These are phyloP conservation scores for Coprinellus aureogranulatus DNA, from an alignment of 768 basidiomycete genomes.

Conservation along the genomic window DNA sequence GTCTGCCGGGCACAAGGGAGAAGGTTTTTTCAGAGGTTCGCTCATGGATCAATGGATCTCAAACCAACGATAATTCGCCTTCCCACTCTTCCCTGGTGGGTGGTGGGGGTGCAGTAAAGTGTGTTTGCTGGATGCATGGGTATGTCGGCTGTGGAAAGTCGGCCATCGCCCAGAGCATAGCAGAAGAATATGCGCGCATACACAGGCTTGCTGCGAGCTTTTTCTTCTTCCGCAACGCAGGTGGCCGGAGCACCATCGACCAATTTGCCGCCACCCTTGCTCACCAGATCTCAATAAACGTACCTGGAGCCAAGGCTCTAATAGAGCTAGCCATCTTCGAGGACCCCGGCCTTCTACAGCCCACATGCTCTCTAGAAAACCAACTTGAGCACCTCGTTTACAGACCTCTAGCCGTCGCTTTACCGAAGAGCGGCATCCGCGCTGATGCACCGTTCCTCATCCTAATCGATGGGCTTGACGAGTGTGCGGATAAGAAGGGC, in stretches of 20 bases:
- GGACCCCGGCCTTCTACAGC: neutral
- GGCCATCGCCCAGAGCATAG: conserved; percentile 14
- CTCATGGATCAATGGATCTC: neutral
- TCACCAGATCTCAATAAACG: conserved; percentile 8
- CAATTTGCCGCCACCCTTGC: conserved; percentile 12
- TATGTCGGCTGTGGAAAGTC: conserved; percentile 20
- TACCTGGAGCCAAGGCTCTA: neutral
- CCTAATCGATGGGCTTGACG: conserved; percentile 19
- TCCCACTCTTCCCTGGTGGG: too few species aligned
- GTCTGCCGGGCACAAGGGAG: neutral
- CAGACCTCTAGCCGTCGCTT: too few species aligned
- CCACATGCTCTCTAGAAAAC: too few species aligned
- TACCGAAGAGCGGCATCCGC: too few species aligned
- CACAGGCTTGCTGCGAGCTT: conserved; percentile 10
- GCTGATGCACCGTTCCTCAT: neutral
- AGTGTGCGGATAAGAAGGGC: conserved; percentile 11
- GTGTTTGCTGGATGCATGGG: conserved; percentile 17
- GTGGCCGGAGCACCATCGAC: neutral
- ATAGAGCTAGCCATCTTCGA: neutral
- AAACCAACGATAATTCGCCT: neutral
- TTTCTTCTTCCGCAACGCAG: too few species aligned
- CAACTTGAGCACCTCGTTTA: too few species aligned
- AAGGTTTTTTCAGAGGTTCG: neutral
- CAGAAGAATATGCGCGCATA: conserved; percentile 1
- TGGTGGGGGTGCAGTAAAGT: neutral